Evolutionary conservation across 306 rosid species (phyloP), one percentile per base, ranked within the genome.

Genomic region (Quercus glauca): DNA sequence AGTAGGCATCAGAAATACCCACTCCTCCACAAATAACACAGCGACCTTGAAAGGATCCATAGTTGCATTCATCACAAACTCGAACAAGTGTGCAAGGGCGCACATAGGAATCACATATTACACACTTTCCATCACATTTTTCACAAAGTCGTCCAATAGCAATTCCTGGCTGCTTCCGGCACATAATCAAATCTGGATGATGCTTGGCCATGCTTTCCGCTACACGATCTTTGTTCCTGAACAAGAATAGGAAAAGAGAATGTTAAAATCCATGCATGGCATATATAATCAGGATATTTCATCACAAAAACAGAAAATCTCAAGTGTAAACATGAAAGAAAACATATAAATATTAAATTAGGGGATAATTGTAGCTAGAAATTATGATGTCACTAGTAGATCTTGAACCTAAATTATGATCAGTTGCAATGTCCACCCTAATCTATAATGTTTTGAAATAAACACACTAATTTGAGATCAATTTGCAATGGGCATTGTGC

Each of bases 81-180:
- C 98, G 87, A 37, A 94, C 93, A 55, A 92, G 97, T 0, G 98
- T 91, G 83, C 97, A 92, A 28, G 97, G 97, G 17, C 97, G 91
- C 77, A 94, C 98, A 2, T 88, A 90, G 11, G 97, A 93, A 75
- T 93, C 97, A 6, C 98, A 93, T 19, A 91, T 88, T 73, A 90
- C 95, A 60, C 97, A 91, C 84, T 91, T 93, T 67, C 98, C 96
- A 20, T 93, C 97, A 71, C 97, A 92, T 81, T 94, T 93, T 86
- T 92, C 92, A 4, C 98, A 92, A 51, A 94, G 81, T 61, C 92
- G 84, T 35, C 97, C 93, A 8, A 91, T 93, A 35, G 97, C 91
- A 75, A 92, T 92, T 76, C 98, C 97, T 1, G 94, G 97, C 78
- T 94, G 94, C 85, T 91, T 91, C 68, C 93, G 84, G 88, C 94